Evolutionary conservation across 768 basidiomycete genomes (phyloP), one percentile per base, ranked within the genome.

Genomic region (Pleurotus sapidus): DNA sequence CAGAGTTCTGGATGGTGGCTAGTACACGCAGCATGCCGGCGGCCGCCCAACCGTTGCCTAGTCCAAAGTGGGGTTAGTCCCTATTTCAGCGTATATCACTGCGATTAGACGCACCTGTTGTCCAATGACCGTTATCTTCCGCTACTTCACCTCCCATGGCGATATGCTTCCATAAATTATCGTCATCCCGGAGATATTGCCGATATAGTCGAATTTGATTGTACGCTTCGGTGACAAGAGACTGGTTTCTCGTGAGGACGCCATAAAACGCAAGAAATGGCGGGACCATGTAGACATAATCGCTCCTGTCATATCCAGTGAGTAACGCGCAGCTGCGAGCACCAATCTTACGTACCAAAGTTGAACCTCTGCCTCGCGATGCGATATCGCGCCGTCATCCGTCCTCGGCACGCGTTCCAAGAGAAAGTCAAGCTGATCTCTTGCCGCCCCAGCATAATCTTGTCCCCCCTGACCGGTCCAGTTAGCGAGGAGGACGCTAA

Each of bases 211-310:
- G 77, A 59, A 88, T 84, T 64, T 94, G 93, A 12, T 76, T 80
- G 71, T 88, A 88, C 2, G 90, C 85, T 56, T 86, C 83, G 2
- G 66, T 65, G 15, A 94, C 60, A 15, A 92, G 71, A 0, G 82
- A 79, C 27, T 75, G 65, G 67, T 94, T 89, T 20, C 68, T 61
- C 0, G 83, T 83, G 5, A 72, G 57, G 43, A 83, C 82, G 39
- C 89, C 94, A 67, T 92, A 93, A 69, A 92, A 93, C 0, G 93
- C 91, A 8, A 95, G 71, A 68, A 93, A 95, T 0, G 91, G 90
- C 1, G 92, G 92, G 0, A 87, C 88, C 92, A 93, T 93, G 67
- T 87, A 93, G 11, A 89, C 79, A 53, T 79, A 93, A 67, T 93
- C 91, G 53, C 83, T 83, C 89, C 90, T 91, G 51, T 34, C 1